Conservation (phyloP, 2,329 filamentous ascomycete genomes). For the Colletotrichum trifolii region DNA sequence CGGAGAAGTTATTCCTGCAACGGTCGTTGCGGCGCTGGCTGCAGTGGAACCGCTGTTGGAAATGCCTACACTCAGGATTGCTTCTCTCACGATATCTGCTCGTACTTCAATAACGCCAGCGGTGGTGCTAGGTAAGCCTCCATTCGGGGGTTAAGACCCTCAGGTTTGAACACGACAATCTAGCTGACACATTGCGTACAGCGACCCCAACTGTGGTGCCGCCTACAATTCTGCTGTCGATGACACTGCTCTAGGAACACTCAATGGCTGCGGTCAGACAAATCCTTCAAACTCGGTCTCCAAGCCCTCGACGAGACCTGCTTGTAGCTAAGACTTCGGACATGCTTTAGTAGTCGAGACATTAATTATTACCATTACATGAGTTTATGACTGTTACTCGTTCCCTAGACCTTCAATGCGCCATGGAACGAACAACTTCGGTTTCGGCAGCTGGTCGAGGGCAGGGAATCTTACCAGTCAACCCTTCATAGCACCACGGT, state of each 20-base stretch:
- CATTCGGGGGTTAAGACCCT: background rate
- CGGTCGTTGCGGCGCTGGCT: slow-evolving; percentile 60
- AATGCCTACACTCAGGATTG: slow-evolving; percentile 63
- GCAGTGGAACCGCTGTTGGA: slow-evolving; percentile 54
- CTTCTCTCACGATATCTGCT: slow-evolving; percentile 62
- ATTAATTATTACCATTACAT: background rate
- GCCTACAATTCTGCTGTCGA: slow-evolving; percentile 56
- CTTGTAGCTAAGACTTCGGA: slow-evolving; percentile 37
- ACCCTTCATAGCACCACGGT: no score
- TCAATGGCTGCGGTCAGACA: slow-evolving; percentile 47
- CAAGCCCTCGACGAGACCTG: slow-evolving; percentile 42
- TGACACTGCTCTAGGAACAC: slow-evolving; percentile 51
- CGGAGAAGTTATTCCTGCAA: slow-evolving; percentile 58
- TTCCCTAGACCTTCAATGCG: no score
- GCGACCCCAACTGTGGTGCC: slow-evolving; percentile 59
- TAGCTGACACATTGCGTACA: slow-evolving; percentile 37
- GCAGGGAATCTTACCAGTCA: no score
- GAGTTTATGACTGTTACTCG: no score
- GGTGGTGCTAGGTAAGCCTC: slow-evolving; percentile 54
- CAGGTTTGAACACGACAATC: background rate
- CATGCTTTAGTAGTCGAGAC: no score
- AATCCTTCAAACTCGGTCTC: slow-evolving; percentile 46
- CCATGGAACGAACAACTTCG: no score
- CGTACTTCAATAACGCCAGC: slow-evolving; percentile 60
- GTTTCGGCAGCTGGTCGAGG: no score